Evolutionary conservation across 2,329 filamentous ascomycete species (phyloP).

Genomic region (Xylariaceae sp.): DNA sequence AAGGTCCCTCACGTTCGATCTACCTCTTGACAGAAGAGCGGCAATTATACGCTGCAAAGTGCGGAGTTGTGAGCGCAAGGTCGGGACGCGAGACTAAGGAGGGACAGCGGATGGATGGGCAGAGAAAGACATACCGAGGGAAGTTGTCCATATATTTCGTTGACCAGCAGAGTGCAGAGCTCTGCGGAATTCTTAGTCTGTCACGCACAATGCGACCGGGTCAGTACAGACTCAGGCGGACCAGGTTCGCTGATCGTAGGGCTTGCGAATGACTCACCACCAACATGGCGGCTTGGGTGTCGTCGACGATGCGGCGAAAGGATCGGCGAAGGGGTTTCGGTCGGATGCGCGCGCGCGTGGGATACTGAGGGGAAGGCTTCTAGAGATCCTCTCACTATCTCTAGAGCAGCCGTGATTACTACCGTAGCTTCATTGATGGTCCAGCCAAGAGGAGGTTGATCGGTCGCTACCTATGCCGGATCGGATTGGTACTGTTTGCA

Average conservation of each 20-base stretch:
- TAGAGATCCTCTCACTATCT: slow-evolving; percentile 74
- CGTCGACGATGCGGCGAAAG: slow-evolving; percentile 13
- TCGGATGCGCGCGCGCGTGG: slow-evolving; percentile 14
- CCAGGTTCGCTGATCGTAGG: background rate
- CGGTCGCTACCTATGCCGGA: background rate
- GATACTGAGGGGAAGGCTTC: slow-evolving; percentile 44
- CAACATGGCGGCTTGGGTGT: slow-evolving; percentile 26
- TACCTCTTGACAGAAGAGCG: slow-evolving; percentile 70
- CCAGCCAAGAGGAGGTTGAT: background rate
- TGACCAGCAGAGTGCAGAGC: slow-evolving; percentile 83
- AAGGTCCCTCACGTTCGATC: slow-evolving; percentile 65
- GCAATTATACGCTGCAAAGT: slow-evolving; percentile 71
- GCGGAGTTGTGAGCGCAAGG: slow-evolving; percentile 15
- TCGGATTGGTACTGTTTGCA: background rate
- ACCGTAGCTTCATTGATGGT: slow-evolving; percentile 57
- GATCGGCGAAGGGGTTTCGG: background rate
- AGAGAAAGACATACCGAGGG: slow-evolving; percentile 64
- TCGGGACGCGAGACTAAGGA: background rate
- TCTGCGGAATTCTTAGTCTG: slow-evolving; percentile 72
- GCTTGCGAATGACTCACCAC: slow-evolving; percentile 28
- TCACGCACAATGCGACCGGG: slow-evolving; percentile 4
- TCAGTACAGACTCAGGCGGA: slow-evolving; percentile 22
- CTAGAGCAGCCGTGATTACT: slow-evolving; percentile 69
- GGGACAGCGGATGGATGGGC: background rate
- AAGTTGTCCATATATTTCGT: slow-evolving; percentile 86